Evolutionary conservation across 1,284 basidiomycete species (phyloP).

Genomic region (Coriolopsis trogii): DNA sequence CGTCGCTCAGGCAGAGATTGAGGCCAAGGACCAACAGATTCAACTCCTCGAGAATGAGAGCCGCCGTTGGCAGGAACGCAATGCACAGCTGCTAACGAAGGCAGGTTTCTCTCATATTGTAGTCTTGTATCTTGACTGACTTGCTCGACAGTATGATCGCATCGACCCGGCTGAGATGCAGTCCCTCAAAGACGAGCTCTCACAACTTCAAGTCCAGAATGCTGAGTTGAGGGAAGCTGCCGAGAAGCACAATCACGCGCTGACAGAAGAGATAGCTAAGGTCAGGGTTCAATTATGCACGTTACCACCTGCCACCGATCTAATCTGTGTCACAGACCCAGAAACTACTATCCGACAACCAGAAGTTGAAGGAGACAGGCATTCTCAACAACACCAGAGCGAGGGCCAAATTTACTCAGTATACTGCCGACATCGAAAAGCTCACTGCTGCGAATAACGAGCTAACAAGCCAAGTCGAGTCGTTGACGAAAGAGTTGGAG

Average conservation of each 20-base stretch:
- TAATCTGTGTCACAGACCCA: too few species aligned
- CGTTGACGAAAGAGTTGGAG: constrained; percentile 37
- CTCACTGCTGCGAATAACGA: constrained; percentile 35
- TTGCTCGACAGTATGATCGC: constrained; percentile 70
- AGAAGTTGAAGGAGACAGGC: constrained; percentile 33
- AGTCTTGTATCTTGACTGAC: neutral
- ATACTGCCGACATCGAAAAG: constrained; percentile 40
- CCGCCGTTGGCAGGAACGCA: constrained; percentile 85
- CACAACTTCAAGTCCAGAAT: constrained; percentile 52
- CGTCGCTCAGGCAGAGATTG: constrained; percentile 72
- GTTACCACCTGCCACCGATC: too few species aligned
- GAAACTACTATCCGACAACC: too few species aligned
- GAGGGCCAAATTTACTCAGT: constrained; percentile 34
- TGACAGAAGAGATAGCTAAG: neutral
- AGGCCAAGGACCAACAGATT: constrained; percentile 71
- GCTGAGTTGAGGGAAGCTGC: constrained; percentile 41
- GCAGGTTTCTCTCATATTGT: constrained; percentile 36
- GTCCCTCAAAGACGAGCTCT: constrained; percentile 74
- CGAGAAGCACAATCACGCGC: constrained; percentile 28
- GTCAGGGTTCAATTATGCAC: too few species aligned
- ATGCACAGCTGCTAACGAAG: constrained; percentile 80
- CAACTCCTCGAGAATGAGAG: constrained; percentile 78
- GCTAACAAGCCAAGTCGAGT: constrained; percentile 32
- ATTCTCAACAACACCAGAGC: constrained; percentile 38
- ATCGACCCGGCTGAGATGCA: constrained; percentile 89